Evolutionary conservation across 2,329 filamentous ascomycete species (phyloP), one percentile per base, ranked within the genome.

Genomic region (Daldinia sp.): DNA sequence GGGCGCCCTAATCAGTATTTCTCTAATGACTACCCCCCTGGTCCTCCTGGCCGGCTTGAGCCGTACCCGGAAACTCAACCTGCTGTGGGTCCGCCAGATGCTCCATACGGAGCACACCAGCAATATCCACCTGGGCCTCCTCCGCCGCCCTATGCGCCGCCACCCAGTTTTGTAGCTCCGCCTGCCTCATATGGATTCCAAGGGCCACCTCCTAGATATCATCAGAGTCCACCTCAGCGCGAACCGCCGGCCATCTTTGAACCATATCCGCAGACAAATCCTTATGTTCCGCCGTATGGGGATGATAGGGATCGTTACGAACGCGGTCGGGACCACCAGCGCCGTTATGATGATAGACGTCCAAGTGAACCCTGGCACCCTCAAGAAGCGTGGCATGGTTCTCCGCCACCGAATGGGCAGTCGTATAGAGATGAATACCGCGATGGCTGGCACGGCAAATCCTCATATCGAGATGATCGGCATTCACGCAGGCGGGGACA

Each of bases 221-320:
- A 65, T 56, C 63, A 67, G 57, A 69, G 65, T 41, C 63, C 64
- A 12, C 63, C 72, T 26, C 63, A 64, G 9, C 72, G 69, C 33
- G 70, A 68, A 28, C 69, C 73, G 37, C 71, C 74, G 18, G 39
- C 61, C 41, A 56, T 69, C 23, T 60, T 68, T 53, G 63, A 64
- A 12, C 72, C 69, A 18, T 69, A 72, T 58, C 63, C 68, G 23
- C 69, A 69, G 20, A 61, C 65, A 6, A 66, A 67, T 33, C 54
- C 64, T 41, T 66, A 67, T 48, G 50, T 41, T 33, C 65, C 46
- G 9, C n/a, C 70, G 33, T 69, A 72, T 13, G 58, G 50, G 42
- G 70, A 72, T 23, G 66, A 70, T 15, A 67, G 71, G 61, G 60
- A 65, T 46, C 68, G 66, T 6, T 64, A 65, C 33, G 58, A 60